Base-by-base conservation (phyloP, 768 basidiomycete species). In the Kwoniella dendrophila region DNA sequence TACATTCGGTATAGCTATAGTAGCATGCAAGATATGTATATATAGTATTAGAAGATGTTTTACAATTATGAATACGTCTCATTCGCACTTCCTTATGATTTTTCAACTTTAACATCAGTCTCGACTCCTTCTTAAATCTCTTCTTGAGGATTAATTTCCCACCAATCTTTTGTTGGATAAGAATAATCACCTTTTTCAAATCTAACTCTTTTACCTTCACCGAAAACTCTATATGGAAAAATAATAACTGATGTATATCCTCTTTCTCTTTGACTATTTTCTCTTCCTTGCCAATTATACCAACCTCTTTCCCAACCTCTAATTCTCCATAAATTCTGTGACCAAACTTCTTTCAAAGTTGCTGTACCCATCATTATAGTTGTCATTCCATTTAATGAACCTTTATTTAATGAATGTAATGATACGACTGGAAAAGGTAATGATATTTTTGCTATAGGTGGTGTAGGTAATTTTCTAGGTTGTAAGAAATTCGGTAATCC, bases 341-440 rank as follows among this genome's bases (percentile, higher is more conserved):
- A 29, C 53, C 61, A 74, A 36, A 74, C 40, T 16, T 74, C 72
- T 45, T 70, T 49, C 20, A 71, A 54, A 2, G 68, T 61, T 11
- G 70, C 68, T 56, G 69, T 71, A 5, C 72, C 72, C 70, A 74
- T 66, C 57, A 62, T 63, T 14, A 74, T 34, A 18, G 70, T 74
- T 26, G 72, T 74, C 70, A 71, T 74, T 11, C 70, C 70, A 43
- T 74, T 68, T 49, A 47, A 45, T 10, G 66, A 63, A 20, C 70
- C 72, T 18, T 60, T 52, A 12, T 49, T 29, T 16, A 69, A 56
- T 7, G 63, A 44, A 18, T 62, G 56, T 4, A 74, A 41, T 34
- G 63, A 66, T 27, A 74, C 72, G 18, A 74, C 68, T 2, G 72
- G 67, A 51, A 74, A 71, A 7, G 72, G 70, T 20, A 67, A 36